A percentile compares a stretch with the other conserved stretches of the same genome.
These are phyloP conservation scores for Malus hybrid DNA, from an alignment of 331 rosid genomes.

Conservation along the genomic window DNA sequence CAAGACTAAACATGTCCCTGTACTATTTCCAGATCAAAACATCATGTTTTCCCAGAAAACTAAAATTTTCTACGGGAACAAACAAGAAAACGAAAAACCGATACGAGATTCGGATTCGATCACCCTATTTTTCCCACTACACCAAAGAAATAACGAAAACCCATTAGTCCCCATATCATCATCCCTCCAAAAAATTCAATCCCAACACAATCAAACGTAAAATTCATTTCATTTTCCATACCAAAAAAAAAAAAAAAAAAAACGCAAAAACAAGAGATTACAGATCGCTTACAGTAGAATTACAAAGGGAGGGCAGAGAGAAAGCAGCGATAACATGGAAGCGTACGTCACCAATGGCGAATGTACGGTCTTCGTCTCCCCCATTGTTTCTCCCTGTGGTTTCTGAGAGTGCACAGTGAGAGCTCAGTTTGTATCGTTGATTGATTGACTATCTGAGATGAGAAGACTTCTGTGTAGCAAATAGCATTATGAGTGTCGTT, in stretches of 20 bases:
- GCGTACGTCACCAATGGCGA: conserved; percentile 67
- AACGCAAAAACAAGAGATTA: background rate
- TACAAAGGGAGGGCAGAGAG: conserved; percentile 88
- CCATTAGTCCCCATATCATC: background rate
- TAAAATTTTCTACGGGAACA: background rate
- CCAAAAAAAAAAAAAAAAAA: background rate
- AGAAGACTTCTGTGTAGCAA: background rate
- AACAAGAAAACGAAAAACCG: background rate
- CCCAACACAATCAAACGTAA: background rate
- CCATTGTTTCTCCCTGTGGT: conserved; percentile 22
- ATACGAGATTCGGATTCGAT: conserved; percentile 4
- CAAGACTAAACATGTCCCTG: no score
- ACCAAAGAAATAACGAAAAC: background rate
- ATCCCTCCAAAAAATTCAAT: background rate
- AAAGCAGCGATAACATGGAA: conserved; percentile 74
- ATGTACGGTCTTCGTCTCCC: conserved; percentile 56
- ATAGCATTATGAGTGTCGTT: background rate
- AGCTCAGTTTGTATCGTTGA: background rate
- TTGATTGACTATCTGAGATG: background rate
- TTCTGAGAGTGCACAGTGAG: background rate
- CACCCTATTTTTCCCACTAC: background rate
- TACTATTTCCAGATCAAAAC: background rate
- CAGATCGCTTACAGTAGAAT: conserved; percentile 52
- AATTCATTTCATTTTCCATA: background rate
- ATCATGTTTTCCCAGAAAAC: background rate